These are phyloP conservation scores for Boletus reticuloceps DNA, from an alignment of 768 basidiomycete species.

Conservation along the genomic window DNA sequence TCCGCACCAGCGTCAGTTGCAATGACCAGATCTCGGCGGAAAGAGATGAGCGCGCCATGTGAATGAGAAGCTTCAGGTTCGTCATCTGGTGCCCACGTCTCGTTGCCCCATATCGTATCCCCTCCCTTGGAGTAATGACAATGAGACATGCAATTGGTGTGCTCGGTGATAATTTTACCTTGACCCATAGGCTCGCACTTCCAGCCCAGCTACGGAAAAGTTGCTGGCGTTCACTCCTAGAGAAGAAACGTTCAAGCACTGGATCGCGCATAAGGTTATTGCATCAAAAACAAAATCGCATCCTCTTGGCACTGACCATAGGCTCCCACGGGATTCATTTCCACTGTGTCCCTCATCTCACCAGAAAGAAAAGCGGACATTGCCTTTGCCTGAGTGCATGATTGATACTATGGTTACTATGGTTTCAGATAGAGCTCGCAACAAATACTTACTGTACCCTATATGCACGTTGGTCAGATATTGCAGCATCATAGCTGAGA, in stretches of 20 bases:
- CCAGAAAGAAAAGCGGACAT: constrained; percentile 95
- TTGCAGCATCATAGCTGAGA: not conserved
- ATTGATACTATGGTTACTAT: not conserved
- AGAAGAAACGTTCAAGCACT: constrained; percentile 90
- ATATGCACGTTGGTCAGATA: not conserved
- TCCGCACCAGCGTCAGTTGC: constrained; percentile 10
- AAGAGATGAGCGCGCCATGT: constrained; percentile 83
- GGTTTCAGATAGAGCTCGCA: not conserved
- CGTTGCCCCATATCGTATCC: constrained; percentile 78
- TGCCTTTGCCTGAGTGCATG: constrained; percentile 74
- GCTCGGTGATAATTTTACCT: constrained; percentile 44
- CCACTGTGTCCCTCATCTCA: constrained; percentile 93
- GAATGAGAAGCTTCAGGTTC: constrained; percentile 48
- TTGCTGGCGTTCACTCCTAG: constrained; percentile 79
- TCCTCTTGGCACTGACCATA: constrained; percentile 47
- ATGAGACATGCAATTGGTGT: not conserved
- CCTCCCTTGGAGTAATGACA: constrained; percentile 56
- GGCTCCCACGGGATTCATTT: constrained; percentile 77
- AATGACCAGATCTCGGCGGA: constrained; percentile 43
- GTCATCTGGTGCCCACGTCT: constrained; percentile 79
- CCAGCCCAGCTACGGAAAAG: constrained; percentile 96
- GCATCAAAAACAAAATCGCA: not conserved
- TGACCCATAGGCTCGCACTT: constrained; percentile 91
- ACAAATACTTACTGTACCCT: constrained; percentile 67
- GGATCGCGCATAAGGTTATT: not conserved